Conservation (phyloP, 345 rosid species). For the Zanthoxylum bungeanum region DNA sequence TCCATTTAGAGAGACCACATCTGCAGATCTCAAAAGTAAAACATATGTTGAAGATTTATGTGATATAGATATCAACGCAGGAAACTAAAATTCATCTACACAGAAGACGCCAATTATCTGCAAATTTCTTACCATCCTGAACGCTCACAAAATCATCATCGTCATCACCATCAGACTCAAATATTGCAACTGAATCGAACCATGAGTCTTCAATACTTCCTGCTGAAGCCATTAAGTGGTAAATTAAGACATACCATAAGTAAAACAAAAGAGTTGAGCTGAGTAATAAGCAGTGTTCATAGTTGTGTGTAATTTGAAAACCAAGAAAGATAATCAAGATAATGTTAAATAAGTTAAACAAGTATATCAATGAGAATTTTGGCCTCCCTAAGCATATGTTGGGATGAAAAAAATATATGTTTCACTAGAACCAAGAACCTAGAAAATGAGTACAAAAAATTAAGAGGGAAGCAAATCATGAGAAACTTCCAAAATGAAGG, state of each 20-base stretch:
- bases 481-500: neutral
- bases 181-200: constrained; percentile 63
- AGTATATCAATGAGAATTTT: neutral
- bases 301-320: neutral
- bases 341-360: neutral
- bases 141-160: constrained; percentile 72
- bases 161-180: constrained; percentile 82
- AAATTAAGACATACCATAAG: constrained; percentile 1
- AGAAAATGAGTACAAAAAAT: neutral
- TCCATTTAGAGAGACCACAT: constrained; percentile 57
- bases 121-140: constrained; percentile 55
- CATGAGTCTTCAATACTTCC: constrained; percentile 67
- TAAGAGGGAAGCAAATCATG: neutral
- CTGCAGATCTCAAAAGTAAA: constrained; percentile 34
- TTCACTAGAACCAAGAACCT: neutral
- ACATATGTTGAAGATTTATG: constrained; percentile 1
- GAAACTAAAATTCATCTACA: neutral
- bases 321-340: constrained; percentile 1
- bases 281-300: neutral
- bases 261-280: neutral
- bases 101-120: neutral
- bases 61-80: neutral
- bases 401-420: neutral
- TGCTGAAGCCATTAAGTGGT: constrained; percentile 22
- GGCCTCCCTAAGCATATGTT: neutral